Percentiles rank a stretch among this genome's conserved stretches.
Evolutionary conservation across 163 green algal species (phyloP).

Genomic region (Scenedesmus sp.): DNA sequence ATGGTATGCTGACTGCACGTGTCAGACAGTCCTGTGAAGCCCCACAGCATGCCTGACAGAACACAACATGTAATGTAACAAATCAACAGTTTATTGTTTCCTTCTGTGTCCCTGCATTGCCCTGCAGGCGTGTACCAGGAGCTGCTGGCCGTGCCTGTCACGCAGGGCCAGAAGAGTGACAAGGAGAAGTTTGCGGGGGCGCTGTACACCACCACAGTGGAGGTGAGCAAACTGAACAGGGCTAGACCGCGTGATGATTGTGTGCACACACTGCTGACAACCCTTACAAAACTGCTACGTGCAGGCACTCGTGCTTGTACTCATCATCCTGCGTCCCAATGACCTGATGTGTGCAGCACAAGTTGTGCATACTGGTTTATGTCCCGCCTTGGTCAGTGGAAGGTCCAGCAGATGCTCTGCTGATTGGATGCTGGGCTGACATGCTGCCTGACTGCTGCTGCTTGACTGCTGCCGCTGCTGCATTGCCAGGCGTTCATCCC

Average conservation of each 20-base stretch:
- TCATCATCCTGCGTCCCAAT: no score
- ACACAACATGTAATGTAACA: slow-evolving; percentile 1
- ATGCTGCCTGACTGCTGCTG: background rate
- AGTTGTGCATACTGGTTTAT: no score
- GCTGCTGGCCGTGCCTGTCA: slow-evolving; percentile 96
- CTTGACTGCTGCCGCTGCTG: background rate
- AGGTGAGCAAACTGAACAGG: slow-evolving; percentile 61
- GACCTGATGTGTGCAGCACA: no score
- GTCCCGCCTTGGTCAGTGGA: no score
- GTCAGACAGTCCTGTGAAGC: no score
- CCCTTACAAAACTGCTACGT: no score
- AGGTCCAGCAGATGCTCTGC: background rate
- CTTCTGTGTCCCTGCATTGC: no score
- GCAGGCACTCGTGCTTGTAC: no score
- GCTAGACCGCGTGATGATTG: background rate
- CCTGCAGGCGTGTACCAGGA: slow-evolving; percentile 91
- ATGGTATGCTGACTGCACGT: no score
- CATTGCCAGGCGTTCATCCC: slow-evolving; percentile 90
- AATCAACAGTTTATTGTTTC: no score
- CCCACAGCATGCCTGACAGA: background rate
- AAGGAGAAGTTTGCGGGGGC: slow-evolving; percentile 99
- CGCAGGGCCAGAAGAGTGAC: slow-evolving; percentile 92
- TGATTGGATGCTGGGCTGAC: background rate
- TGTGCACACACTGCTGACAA: no score
- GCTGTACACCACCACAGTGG: slow-evolving; percentile 97